A percentile compares a stretch with the other conserved stretches of the same genome.
These are phyloP conservation scores for Stachybotrys echinatus DNA, from an alignment of 2,329 filamentous ascomycete species.

Conservation along the genomic window DNA sequence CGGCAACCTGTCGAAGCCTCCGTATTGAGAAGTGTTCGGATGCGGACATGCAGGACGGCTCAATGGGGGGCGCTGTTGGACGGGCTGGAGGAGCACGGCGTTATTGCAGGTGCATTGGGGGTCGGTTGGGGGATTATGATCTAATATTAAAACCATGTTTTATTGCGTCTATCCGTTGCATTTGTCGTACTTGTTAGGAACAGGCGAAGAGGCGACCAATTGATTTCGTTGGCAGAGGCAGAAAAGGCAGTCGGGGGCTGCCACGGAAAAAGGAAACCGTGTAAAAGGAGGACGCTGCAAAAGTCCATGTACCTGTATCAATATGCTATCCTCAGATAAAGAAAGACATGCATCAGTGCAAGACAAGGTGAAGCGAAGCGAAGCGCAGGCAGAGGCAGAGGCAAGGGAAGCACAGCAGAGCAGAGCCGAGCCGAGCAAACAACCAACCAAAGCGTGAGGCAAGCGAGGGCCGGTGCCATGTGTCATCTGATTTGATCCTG, in stretches of 20 bases:
- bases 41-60: neutral
- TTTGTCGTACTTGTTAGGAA: neutral
- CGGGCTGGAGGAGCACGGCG: neutral
- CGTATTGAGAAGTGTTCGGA: conserved; percentile 31
- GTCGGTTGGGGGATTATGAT: neutral
- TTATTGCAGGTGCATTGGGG: neutral
- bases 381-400: no score
- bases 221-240: neutral
- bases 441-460: neutral
- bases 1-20: conserved; percentile 41
- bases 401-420: no score
- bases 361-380: no score
- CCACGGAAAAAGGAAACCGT: no score
- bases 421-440: neutral
- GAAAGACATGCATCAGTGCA: neutral
- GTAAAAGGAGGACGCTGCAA: neutral
- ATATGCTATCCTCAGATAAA: neutral
- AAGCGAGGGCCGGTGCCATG: neutral
- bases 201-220: neutral
- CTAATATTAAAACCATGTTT: neutral
- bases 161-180: neutral
- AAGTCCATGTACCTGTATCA: neutral
- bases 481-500: neutral
- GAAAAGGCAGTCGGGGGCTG: no score
- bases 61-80: neutral